Base-by-base conservation (phyloP, 2,329 filamentous ascomycete genomes). In the Fusarium sp. region DNA sequence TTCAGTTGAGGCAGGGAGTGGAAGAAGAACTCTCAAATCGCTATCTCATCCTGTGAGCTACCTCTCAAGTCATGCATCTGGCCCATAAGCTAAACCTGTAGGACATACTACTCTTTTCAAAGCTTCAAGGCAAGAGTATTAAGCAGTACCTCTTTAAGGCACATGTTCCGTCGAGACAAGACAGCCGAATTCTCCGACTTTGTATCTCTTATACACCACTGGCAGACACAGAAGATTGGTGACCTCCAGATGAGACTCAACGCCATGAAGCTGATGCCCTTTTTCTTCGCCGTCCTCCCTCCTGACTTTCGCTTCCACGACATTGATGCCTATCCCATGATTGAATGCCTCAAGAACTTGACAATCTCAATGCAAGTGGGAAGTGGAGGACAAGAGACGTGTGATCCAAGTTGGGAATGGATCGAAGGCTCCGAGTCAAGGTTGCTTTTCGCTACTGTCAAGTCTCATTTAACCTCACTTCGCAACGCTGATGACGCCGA, bases 381-480 rank as follows among this genome's bases (percentile, higher is more conserved):
- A 0, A 52, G n/a, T 0, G 28, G 47, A 0, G 62, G 69, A 1
- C 23, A 40, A 3, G 43, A 44, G 4, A 46, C 63, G 3, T 48
- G 51, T n/a, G 73, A 75, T 30, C 72, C 73, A 10, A 50, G 66
- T 5, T 62, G 64, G 60, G 66, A 72, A 8, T 75, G 73, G 73
- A 57, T 61, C 0, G 73, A 75, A 9, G 73, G 73, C 7, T 72
- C 73, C 1, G 73, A 73, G 9, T 75, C 73, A 2, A 60, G 56
- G 1, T 27, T 75, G 1, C 53, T 71, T 0, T 62, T 66, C 8
- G 60, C 54, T 0, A 65, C 68, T 2, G 60, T 72, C 15, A 57
- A 63, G 9, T 66, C 68, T 1, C 73, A 75, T 16, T 59, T 75
- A 23, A 46, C 51, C 0, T 75, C 73, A 0, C 47, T 74, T 1